These are phyloP conservation scores for Boletus fagicola DNA, from an alignment of 768 basidiomycete species.

Conservation along the genomic window DNA sequence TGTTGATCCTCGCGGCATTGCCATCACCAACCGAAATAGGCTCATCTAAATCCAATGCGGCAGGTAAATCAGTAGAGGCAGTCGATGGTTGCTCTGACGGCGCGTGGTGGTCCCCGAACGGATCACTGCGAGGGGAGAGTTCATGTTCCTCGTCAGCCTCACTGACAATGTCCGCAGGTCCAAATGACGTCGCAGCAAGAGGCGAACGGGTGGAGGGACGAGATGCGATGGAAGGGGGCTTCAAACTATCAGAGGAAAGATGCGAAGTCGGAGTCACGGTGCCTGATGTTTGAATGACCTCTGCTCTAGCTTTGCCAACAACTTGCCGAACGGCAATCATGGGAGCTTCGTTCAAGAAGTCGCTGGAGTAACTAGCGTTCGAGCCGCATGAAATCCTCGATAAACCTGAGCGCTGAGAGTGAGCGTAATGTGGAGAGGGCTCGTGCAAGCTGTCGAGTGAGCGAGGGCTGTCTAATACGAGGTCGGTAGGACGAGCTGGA, in stretches of 20 bases:
- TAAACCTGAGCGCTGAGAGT: conserved; percentile 53
- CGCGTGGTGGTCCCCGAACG: conserved; percentile 61
- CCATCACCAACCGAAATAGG: conserved; percentile 52
- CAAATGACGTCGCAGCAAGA: conserved; percentile 68
- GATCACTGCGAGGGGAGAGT: conserved; percentile 39
- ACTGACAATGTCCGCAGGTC: conserved; percentile 58
- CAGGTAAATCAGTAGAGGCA: conserved; percentile 24
- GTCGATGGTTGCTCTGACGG: conserved; percentile 17
- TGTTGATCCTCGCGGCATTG: conserved; percentile 66
- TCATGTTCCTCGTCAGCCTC: conserved; percentile 42
- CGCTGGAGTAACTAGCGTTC: conserved; percentile 71
- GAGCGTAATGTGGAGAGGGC: conserved; percentile 38
- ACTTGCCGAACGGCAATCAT: conserved; percentile 76
- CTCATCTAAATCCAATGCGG: conserved; percentile 37
- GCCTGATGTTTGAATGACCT: conserved; percentile 65
- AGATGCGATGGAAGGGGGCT: conserved; percentile 36
- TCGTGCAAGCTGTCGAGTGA: conserved; percentile 48
- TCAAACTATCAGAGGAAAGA: conserved; percentile 38
- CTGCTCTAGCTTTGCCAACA: conserved; percentile 73
- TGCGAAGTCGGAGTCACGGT: conserved; percentile 30
- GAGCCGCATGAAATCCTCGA: conserved; percentile 73
- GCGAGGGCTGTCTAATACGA: conserved; percentile 61
- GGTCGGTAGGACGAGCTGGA: conserved; percentile 57
- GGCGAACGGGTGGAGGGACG: conserved; percentile 60
- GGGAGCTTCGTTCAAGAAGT: conserved; percentile 77